Evolutionary conservation across 371 early-diverging fungal species (phyloP).

Genomic region (Entomophthora muscae): DNA sequence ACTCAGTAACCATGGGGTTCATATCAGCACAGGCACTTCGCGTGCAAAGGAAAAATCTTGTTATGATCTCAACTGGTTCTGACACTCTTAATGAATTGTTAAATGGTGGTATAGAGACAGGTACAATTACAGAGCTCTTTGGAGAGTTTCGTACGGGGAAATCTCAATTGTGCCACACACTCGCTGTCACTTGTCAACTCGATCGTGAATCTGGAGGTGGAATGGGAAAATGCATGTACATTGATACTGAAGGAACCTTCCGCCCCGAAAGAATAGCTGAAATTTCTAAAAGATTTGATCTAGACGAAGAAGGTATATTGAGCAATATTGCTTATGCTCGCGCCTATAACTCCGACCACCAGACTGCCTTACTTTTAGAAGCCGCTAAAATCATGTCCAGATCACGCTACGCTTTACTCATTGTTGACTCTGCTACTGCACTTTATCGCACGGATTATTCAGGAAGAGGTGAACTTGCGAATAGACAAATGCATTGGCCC

Average conservation of each 20-base stretch:
- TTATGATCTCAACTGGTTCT: constrained; percentile 90
- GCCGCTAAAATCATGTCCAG: constrained; percentile 97
- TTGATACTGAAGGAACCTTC: constrained; percentile 99
- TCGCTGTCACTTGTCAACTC: constrained; percentile 97
- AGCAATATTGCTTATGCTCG: constrained; percentile 96
- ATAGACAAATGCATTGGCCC: constrained; percentile 95
- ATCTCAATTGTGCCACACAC: constrained; percentile 96
- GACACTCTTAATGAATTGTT: constrained; percentile 90
- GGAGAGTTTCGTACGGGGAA: constrained; percentile 99
- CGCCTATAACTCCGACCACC: constrained; percentile 97
- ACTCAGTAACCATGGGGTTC: constrained; percentile 91
- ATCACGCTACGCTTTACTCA: constrained; percentile 68
- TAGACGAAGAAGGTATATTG: constrained; percentile 78
- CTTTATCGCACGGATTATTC: constrained; percentile 96
- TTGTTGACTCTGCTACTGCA: constrained; percentile 95
- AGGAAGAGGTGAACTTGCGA: constrained; percentile 96
- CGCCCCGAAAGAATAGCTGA: constrained; percentile 83
- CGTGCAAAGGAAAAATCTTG: constrained; percentile 66
- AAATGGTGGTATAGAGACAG: constrained; percentile 96
- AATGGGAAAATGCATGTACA: constrained; percentile 94
- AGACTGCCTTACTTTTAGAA: constrained; percentile 73
- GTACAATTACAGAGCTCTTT: constrained; percentile 98
- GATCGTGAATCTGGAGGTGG: constrained; percentile 78
- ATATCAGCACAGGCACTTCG: constrained; percentile 93
- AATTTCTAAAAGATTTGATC: constrained; percentile 76